Percentiles rank a stretch among this genome's conserved stretches.
Evolutionary conservation across 2,329 filamentous ascomycete species (phyloP).

Genomic region (Arachnopeziza araneosa): DNA sequence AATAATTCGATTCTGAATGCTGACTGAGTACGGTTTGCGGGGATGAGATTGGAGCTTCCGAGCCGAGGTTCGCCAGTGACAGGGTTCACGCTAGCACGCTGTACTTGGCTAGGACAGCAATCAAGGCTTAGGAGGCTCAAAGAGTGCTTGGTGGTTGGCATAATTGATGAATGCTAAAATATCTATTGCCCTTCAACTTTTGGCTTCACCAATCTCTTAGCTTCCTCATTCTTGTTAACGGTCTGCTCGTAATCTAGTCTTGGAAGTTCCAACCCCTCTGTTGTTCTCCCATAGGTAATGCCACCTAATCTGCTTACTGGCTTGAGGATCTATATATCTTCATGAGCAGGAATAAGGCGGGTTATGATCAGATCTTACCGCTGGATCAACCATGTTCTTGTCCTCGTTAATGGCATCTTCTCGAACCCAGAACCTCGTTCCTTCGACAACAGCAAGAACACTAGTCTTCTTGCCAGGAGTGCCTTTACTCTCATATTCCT

Average conservation of each 20-base stretch:
- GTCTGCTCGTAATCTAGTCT: conserved; percentile 46
- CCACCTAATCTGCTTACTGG: conserved; percentile 78
- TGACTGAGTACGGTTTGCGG: not conserved
- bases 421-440: conserved; percentile 79
- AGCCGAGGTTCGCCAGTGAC: not conserved
- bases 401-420: conserved; percentile 84
- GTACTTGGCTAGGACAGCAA: no score
- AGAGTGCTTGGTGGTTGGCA: not conserved
- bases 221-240: conserved; percentile 45
- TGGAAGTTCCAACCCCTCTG: conserved; percentile 66
- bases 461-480: conserved; percentile 70
- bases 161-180: not conserved
- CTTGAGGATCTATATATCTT: conserved; percentile 51
- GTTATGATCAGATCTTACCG: conserved; percentile 37
- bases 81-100: no score
- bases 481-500: conserved; percentile 70
- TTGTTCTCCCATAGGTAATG: conserved; percentile 72
- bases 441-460: conserved; percentile 73
- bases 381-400: conserved; percentile 66
- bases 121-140: not conserved
- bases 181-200: conserved; percentile 37
- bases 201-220: conserved; percentile 50
- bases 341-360: not conserved
- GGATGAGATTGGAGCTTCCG: not conserved
- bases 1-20: not conserved